phyloP scores from a whole-genome alignment of 1,284 basidiomycete genomes.

The Cutaneotrichosporon sp. region DNA sequence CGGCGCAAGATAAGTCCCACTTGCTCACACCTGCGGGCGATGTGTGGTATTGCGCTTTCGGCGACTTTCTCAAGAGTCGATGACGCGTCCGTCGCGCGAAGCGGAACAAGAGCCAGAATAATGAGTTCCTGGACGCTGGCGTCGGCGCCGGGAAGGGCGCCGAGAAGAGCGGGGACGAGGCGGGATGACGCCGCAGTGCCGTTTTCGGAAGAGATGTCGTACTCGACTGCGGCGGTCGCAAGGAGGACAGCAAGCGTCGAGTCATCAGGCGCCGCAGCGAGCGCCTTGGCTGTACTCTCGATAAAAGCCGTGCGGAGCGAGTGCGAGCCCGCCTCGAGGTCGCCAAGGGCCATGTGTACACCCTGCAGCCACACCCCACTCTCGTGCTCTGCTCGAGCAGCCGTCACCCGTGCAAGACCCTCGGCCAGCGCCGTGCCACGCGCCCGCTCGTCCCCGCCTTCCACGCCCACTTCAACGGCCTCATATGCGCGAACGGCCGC shows the following conservation, averaged over 20 bases:
- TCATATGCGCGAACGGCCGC: slow-evolving; percentile 31
- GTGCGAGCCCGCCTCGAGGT: slow-evolving; percentile 7
- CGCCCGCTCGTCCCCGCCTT: background rate
- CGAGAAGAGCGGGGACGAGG: slow-evolving; percentile 2
- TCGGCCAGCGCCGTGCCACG: slow-evolving; percentile 9
- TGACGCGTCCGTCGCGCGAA: background rate
- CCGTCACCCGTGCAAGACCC: slow-evolving; percentile 8
- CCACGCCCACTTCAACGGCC: slow-evolving; percentile 17
- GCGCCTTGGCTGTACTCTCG: background rate
- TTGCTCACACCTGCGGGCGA: slow-evolving; percentile 17
- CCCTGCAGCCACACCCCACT: slow-evolving; percentile 23
- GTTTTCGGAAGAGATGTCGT: background rate
- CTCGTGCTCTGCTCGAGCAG: slow-evolving; percentile 2
- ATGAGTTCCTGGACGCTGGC: slow-evolving; percentile 27
- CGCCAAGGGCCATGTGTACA: slow-evolving; percentile 12
- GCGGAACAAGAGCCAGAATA: slow-evolving; percentile 21
- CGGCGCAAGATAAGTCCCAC: slow-evolving; percentile 16
- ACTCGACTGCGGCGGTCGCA: slow-evolving; percentile 17
- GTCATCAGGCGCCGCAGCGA: background rate
- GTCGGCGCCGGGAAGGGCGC: background rate
- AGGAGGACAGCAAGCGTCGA: slow-evolving; percentile 17
- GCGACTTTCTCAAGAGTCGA: background rate
- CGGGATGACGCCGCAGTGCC: background rate
- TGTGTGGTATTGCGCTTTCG: slow-evolving; percentile 7
- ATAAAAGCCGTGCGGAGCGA: slow-evolving; percentile 4